Base-by-base conservation (phyloP, 2,329 filamentous ascomycete genomes). In the Fusarium albidum region DNA sequence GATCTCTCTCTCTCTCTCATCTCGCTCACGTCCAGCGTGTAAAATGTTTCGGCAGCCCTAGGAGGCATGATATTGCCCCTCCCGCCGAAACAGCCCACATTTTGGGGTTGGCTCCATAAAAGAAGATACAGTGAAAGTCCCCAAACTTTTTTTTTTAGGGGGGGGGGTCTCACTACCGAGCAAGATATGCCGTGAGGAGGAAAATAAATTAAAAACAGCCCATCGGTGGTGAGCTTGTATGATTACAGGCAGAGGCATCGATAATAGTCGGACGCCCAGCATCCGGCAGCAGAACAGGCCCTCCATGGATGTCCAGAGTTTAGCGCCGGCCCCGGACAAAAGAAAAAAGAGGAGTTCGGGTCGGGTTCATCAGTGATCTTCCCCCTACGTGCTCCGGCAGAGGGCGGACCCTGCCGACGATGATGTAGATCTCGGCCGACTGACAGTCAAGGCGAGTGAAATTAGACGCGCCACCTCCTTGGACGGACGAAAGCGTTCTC, bases 381-480 rank as follows among this genome's bases (percentile, higher is more conserved):
- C 34, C 43, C 44, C 21, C 18, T 44, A 40, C 31, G 35, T 38
- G 39, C 37, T 35, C 21, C 17, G 21, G 17, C 29, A 45, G 38
- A 59, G 42, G 50, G 33, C 63, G 64, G 64, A 54, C 46, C 60
- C 52, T 66, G 64, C 64, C 64, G 64, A 67, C 52, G 38, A 63
- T 64, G 53, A 64, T 65, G 65, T 64, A 42, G 64, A 59, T 60
- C 62, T 67, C 53, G 53, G 49, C 58, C 57, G 62, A 63, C 52
- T 21, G 26, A 45, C 25, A 39, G 49, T 40, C 17, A 32, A 31
- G 33, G 21, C 25, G 32, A 38, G 43, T 45, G 49, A 50, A 48
- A 59, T 43, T 42, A 39, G 40, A 27, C 11, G 41, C 47, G 52
- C 42, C 52, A 52, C 46, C 29, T 38, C 35, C 28, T 40, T 33